A percentile compares a stretch with the other conserved stretches of the same genome.
phyloP scores from a whole-genome alignment of 345 rosid species.

The Rhodomyrtus tomentosa region DNA sequence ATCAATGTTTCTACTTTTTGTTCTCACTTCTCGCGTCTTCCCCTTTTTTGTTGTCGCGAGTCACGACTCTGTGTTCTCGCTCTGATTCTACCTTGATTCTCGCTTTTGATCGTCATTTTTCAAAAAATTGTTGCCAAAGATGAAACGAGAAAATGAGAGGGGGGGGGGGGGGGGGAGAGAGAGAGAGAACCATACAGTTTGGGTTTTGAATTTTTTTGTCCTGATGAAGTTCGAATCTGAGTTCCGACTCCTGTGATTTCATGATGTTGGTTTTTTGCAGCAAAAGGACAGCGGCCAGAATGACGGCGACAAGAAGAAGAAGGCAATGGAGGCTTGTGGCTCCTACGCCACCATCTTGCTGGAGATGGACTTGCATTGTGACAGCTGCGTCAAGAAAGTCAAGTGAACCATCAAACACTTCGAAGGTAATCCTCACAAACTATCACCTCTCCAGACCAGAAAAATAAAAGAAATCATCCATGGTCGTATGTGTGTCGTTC shows the following conservation, averaged over 20 bases:
- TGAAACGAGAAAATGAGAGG: no score
- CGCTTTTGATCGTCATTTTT: background rate
- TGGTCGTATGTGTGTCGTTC: background rate
- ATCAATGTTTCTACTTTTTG: no score
- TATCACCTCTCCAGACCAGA: background rate
- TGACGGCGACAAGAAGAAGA: slow-evolving; percentile 18
- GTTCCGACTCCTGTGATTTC: background rate
- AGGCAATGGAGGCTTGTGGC: no score
- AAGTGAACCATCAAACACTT: background rate
- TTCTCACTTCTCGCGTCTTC: no score
- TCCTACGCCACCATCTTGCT: background rate
- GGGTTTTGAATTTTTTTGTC: background rate
- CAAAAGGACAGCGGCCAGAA: no score
- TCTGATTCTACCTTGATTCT: background rate
- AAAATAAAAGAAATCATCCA: background rate
- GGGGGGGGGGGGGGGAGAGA: background rate
- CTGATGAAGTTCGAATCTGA: background rate
- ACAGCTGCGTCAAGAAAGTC: background rate
- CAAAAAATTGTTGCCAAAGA: background rate
- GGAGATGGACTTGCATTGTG: background rate
- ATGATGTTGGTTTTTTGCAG: background rate
- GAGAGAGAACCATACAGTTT: background rate
- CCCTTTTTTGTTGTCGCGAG: background rate
- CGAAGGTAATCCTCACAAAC: background rate
- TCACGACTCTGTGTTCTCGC: background rate